Evolutionary conservation across 306 rosid species (phyloP), one percentile per base, ranked within the genome.

Genomic region (Delonix regia): DNA sequence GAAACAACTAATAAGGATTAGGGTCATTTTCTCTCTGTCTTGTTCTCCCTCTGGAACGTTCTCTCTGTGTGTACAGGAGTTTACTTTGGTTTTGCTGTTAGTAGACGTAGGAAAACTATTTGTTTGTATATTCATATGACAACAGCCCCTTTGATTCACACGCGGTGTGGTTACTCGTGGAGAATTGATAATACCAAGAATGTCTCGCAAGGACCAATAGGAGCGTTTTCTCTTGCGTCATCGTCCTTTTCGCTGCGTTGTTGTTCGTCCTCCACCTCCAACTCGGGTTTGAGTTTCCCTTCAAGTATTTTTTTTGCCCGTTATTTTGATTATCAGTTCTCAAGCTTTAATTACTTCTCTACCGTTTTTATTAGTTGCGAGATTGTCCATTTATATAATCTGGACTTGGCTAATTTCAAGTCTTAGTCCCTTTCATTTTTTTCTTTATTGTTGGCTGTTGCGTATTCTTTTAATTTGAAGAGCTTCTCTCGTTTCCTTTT

Each of bases 211-310:
- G 48, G 13, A 11, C 24, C 28, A 9, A 11, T 22, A 16, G 22
- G 4, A 4, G 59, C 69, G 22, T 76, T 61, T 52, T 71, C 57
- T 55, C 69, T 18, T n/a, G 33, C 76, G 34, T 75, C 80, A 3
- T 80, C 77, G 11, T 81, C 73, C 4, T 72, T 75, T 28, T 56
- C 75, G 59, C 57, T 74, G 5, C 63, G 52, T 28, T 82, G 71
- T 78, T 78, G 78, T 73, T 66, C 83, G 19, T 55, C 62, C 7
- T 73, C 63, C 22, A n/a, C 61, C 56, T 65, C 65, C 52, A 42
- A 44, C 68, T 73, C 38, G 9, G 33, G 22, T 39, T 78, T 51
- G 73, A 59, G 21, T 27, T 69, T 68, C 19, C 25, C 36, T 79
- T 83, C 36, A 69, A 76, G 86, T 79, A 83, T 67, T 49, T 53